These are phyloP conservation scores for Nasturtium officinale DNA, from an alignment of 345 rosid species.

Conservation along the genomic window DNA sequence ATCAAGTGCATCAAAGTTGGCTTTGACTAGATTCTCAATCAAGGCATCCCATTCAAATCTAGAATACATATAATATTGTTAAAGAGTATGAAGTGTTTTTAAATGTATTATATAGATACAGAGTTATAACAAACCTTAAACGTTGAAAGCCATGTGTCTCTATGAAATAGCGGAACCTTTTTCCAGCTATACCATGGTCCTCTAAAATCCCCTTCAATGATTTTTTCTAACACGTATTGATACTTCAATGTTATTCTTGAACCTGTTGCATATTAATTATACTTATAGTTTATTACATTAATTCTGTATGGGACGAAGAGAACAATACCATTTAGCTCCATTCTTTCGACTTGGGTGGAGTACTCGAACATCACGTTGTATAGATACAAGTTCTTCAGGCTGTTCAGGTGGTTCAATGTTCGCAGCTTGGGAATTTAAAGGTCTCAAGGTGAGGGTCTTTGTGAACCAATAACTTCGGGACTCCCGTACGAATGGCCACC, in stretches of 20 bases:
- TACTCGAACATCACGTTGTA: not conserved
- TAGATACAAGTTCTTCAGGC: not conserved
- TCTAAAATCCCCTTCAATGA: too few species aligned
- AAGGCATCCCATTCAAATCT: constrained; percentile 27
- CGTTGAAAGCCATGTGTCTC: constrained; percentile 8
- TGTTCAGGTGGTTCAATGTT: not conserved
- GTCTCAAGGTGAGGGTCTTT: not conserved
- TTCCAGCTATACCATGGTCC: not conserved
- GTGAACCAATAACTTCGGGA: not conserved
- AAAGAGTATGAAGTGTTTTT: too few species aligned
- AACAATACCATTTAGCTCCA: constrained; percentile 29
- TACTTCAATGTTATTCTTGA: too few species aligned
- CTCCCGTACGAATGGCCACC: not conserved
- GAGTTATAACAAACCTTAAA: not conserved
- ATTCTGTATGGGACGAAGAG: too few species aligned
- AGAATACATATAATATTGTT: too few species aligned
- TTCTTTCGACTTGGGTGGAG: constrained; percentile 2
- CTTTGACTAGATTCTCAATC: not conserved
- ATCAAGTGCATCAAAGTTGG: constrained; percentile 15
- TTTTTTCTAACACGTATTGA: too few species aligned
- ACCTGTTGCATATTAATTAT: too few species aligned
- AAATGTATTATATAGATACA: not conserved
- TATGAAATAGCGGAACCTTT: not conserved
- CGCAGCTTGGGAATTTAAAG: not conserved
- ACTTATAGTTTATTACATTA: too few species aligned